Evolutionary conservation across 2,329 filamentous ascomycete species (phyloP).

Genomic region (Aphanocladium album): DNA sequence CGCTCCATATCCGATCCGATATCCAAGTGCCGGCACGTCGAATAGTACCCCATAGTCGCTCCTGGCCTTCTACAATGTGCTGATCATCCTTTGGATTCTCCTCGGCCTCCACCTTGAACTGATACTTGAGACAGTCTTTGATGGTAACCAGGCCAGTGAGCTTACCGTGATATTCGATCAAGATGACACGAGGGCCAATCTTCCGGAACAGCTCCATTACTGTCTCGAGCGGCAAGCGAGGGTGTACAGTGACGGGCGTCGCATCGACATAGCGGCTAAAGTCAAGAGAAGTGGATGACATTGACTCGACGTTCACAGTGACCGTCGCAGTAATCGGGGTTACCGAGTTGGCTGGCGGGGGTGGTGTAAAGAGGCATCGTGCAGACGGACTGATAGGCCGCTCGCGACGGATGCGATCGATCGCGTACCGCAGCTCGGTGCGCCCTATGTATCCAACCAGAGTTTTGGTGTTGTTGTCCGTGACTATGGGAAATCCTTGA

Average conservation of each 20-base stretch:
- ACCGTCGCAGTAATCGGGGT: constrained; percentile 40
- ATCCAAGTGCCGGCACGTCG: constrained; percentile 53
- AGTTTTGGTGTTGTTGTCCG: constrained; percentile 63
- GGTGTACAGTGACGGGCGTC: constrained; percentile 86
- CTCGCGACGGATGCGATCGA: constrained; percentile 71
- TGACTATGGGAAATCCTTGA: constrained; percentile 89
- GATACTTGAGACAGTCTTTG: constrained; percentile 95
- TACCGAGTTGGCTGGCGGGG: constrained; percentile 26
- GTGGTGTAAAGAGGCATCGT: constrained; percentile 67
- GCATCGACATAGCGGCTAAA: constrained; percentile 84
- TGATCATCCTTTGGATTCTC: constrained; percentile 65
- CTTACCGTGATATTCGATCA: constrained; percentile 84
- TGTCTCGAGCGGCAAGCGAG: constrained; percentile 85
- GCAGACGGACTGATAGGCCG: constrained; percentile 61
- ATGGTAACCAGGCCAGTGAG: constrained; percentile 85
- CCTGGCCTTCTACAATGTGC: constrained; percentile 52
- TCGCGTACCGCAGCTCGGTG: constrained; percentile 85
- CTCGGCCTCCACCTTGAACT: constrained; percentile 89
- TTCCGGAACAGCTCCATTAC: constrained; percentile 99
- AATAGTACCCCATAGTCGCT: constrained; percentile 59
- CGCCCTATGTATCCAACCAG: constrained; percentile 89
- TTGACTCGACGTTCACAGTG: constrained; percentile 54
- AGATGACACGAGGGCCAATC: constrained; percentile 87
- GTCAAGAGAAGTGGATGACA: constrained; percentile 59
- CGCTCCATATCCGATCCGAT: constrained; percentile 46